Base-by-base conservation (phyloP, 257 asterid species). In the Gentiana straminea region DNA sequence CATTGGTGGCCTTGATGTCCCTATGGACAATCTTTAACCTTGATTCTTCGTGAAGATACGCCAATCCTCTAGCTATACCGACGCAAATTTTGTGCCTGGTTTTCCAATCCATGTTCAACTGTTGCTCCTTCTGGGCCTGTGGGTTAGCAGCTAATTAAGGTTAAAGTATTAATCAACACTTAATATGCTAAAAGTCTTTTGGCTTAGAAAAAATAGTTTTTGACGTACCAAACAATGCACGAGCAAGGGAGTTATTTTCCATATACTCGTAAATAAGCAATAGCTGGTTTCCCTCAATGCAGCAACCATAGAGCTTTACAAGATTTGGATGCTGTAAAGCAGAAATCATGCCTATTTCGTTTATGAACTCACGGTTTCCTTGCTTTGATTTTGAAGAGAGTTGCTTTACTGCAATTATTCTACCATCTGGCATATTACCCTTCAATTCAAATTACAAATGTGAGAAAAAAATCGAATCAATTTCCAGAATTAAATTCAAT, bases 311-410 rank as follows among this genome's bases (percentile, higher is more conserved):
- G 36, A 83, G 89, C 75, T 51, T 76, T 49, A 86, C 95, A 39
- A 86, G 95, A 68, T 86, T 77, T 12, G 89, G 89, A 49, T 86
- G 93, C 51, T 78, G 89, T 7, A 83, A 52, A 51, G 89, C 89
- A 54, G 95, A 86, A 64, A 86, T 86, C 93, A 86, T 79, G 67
- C 95, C 93, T 63, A 86, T 83, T 66, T 86, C 95, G 45, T 65
- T 83, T 37, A 86, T 74, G 66, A 86, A 86, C 65, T 86, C 95
- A 0, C 93, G 89, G 61, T 80, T 86, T 64, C 95, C 95, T 64
- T 83, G 95, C 72, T 80, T 80, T 2, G 95, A 86, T 73, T 79
- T 83, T n/a, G 95, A 43, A 3, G 95, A 86, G 33, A 86, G 89
- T 64, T 78, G 89, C 79, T 86, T 86, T 8, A 83, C 95, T 34